Evolutionary conservation across 2,329 filamentous ascomycete genomes (phyloP), one percentile per base, ranked within the genome.

Genomic region (Pestalotiopsis sp.): DNA sequence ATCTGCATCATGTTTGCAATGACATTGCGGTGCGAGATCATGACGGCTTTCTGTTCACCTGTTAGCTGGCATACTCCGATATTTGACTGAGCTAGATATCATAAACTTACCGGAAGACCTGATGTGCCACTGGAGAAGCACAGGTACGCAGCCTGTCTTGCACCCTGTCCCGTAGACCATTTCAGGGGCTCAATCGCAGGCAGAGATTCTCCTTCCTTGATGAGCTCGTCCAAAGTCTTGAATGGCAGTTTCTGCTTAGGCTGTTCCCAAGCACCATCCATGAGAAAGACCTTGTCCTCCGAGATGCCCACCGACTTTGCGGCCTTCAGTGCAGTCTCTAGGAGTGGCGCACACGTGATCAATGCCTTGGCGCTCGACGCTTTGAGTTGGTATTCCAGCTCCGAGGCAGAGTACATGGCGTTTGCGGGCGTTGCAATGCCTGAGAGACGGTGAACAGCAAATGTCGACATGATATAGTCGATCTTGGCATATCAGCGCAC

Each of bases 61-160:
- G 61, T 52, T 35, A 44, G 66, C 2, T 10, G 48, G 38, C 11
- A 52, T 48, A 13, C 30, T 24, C 7, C 2, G 30, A n/a, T 26
- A 13, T 9, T 11, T 22, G 26, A 26, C 11, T 20, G 5, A 64
- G 39, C 22, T 10, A 0, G 40, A 17, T 44, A 20, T n/a, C 35
- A 44, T 56, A 40, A 39, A 75, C 74, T 76, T 81, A 90, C 89
- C 30, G 91, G 91, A 58, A 93, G 78, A 3, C 91, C 91, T 4
- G 90, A 92, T 1, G 91, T 94, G 10, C 91, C 91, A 73, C 88
- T 91, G 0, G 89, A 92, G 75, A 91, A 93, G 79, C 90, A 93
- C 66, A 94, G 81, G 73, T 91, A 93, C 0, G 91, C 89, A 7
- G 88, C 88, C 71, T 89, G 87, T 67, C 85, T 86, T 61, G 85